Evolutionary conservation across 495 filamentous ascomycete species (phyloP).

Genomic region (Cladorrhinum samala): DNA sequence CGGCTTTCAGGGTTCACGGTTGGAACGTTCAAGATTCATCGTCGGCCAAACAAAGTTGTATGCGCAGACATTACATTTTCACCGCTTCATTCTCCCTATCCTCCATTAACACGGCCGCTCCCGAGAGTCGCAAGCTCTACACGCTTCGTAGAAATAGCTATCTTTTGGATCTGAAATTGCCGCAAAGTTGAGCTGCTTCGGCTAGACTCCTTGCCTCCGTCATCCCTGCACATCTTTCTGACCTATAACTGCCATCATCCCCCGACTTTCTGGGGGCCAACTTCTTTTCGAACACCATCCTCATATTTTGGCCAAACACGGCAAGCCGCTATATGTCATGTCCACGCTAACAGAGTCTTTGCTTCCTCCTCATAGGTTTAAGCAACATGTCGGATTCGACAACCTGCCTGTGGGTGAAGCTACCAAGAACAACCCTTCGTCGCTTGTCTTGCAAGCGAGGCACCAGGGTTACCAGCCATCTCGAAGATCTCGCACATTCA

Average conservation of each 20-base stretch:
- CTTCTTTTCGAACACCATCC: background rate
- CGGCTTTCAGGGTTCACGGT: background rate
- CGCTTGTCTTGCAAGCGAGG: slow-evolving; percentile 79
- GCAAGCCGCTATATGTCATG: slow-evolving; percentile 35
- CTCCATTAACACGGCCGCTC: background rate
- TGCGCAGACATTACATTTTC: slow-evolving; percentile 15
- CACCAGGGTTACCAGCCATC: slow-evolving; percentile 85
- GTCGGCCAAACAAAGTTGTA: slow-evolving; percentile 3
- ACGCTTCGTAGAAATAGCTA: background rate
- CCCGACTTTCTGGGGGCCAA: no score
- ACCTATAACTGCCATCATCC: background rate
- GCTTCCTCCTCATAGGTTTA: slow-evolving; percentile 43
- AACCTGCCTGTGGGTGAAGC: slow-evolving; percentile 66
- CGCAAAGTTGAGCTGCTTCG: slow-evolving; percentile 11
- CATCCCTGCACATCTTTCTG: background rate
- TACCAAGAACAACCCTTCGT: slow-evolving; percentile 71
- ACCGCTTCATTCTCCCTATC: slow-evolving; percentile 4
- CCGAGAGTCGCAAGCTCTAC: background rate
- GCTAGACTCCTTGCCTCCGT: background rate
- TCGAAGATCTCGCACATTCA: slow-evolving; percentile 80
- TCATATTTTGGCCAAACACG: no score
- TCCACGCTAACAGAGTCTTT: slow-evolving; percentile 36
- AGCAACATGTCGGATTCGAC: slow-evolving; percentile 79
- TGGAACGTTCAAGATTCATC: slow-evolving; percentile 5
- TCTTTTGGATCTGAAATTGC: slow-evolving; percentile 8